Evolutionary conservation across 2,329 filamentous ascomycete genomes (phyloP), one percentile per base, ranked within the genome.

Genomic region (Pseudogymnoascus sp.): DNA sequence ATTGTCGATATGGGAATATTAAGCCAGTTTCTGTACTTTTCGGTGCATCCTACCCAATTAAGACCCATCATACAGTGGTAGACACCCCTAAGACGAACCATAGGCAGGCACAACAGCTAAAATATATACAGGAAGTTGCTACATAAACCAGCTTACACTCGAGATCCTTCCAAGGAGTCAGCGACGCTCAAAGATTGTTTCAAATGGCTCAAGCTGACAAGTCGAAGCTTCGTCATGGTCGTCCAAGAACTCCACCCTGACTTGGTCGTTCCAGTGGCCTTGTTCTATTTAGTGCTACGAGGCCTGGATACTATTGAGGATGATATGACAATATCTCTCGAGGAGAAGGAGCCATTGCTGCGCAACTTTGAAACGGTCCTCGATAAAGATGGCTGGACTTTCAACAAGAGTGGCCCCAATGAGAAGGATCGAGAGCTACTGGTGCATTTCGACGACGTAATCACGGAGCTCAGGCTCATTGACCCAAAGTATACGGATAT

Each of bases 241-340:
- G 99, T 99, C 68, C 87, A 96, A 77, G 95, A 99, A 78, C 84
- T 99, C 46, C 93, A 97, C 74, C 92, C 92, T 0, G 93, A 99
- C 78, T 86, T 99, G 34, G 85, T 97, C 37, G 85, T 97, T 42
- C 92, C 95, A 23, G 84, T 97, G 53, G 87, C 88, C 63, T 81
- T 97, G 8, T 99, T 99, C 82, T 99, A 99, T 79, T 85, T 99
- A 28, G 85, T 91, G 62, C 83, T 99, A 62, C 90, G 95, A 66
- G 95, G 91, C 56, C 84, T 99, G 60, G 95, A 99, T 76, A 99
- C 95, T n/a, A 90, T 99, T 65, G 95, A 99, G 78, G 95, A 99
- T 81, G 95, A 99, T 77, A 97, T 97, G 87, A 96, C 92, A 4
- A 88, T 99, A 65, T 81, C 89, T 2, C 78, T 93, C 40, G 82